Percentiles rank a stretch among this genome's conserved stretches.
Evolutionary conservation across 2,329 filamentous ascomycete genomes (phyloP).

Genomic region (Plenodomus lindquistii): DNA sequence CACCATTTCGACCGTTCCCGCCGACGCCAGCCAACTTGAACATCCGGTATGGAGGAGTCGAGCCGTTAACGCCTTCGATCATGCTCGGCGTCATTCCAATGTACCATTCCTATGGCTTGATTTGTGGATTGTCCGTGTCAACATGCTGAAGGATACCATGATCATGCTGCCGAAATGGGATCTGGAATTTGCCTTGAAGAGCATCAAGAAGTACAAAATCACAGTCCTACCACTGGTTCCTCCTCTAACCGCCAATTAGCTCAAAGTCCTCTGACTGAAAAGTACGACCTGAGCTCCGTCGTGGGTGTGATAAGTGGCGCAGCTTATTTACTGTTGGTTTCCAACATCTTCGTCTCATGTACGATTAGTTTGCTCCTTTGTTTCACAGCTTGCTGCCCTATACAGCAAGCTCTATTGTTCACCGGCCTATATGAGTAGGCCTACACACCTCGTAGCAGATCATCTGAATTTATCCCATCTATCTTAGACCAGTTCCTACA

Average conservation of each 20-base stretch:
- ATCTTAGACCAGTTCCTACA: too few relatives aligned
- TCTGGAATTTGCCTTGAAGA: slow-evolving; percentile 28
- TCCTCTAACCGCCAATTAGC: slow-evolving; percentile 32
- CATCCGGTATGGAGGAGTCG: slow-evolving; percentile 27
- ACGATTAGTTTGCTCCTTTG: too few relatives aligned
- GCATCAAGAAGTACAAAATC: slow-evolving; percentile 32
- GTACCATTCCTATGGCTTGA: slow-evolving; percentile 41
- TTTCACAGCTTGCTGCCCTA: too few relatives aligned
- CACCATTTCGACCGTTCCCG: slow-evolving; percentile 35
- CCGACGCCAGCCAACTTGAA: slow-evolving; percentile 30
- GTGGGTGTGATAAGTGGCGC: slow-evolving; percentile 27
- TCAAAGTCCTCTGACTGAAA: slow-evolving; percentile 28
- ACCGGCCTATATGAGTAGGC: too few relatives aligned
- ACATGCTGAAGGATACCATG: slow-evolving; percentile 24
- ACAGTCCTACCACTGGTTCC: slow-evolving; percentile 32
- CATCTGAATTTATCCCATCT: too few relatives aligned
- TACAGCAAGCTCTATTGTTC: too few relatives aligned
- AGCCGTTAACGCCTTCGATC: slow-evolving; percentile 21
- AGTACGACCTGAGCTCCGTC: slow-evolving; percentile 33
- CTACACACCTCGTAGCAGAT: too few relatives aligned
- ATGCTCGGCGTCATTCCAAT: slow-evolving; percentile 33
- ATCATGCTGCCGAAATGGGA: slow-evolving; percentile 36
- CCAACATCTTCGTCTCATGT: too few relatives aligned
- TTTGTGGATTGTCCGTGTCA: slow-evolving; percentile 36
- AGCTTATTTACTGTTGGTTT: too few relatives aligned